These are phyloP conservation scores for Neopestalotiopsis sp. DNA, from an alignment of 2,329 filamentous ascomycete genomes.

Conservation along the genomic window DNA sequence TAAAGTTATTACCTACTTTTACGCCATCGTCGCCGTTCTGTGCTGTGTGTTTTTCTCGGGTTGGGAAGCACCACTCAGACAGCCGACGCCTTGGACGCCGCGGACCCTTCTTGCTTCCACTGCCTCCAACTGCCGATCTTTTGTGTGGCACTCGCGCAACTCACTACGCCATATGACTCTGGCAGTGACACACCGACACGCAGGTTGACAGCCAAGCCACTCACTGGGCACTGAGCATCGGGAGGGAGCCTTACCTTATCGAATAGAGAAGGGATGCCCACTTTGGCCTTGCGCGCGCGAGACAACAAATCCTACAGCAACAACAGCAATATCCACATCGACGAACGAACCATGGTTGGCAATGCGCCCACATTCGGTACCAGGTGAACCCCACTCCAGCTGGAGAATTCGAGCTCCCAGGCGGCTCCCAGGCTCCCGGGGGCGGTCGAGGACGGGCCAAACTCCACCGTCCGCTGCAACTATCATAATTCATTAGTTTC, in stretches of 20 bases:
- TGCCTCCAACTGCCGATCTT: not conserved
- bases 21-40: not conserved
- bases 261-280: not conserved
- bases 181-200: too few relatives aligned
- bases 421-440: not conserved
- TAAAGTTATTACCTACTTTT: not conserved
- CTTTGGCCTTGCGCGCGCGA: not conserved
- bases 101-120: not conserved
- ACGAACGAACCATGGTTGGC: constrained; percentile 1
- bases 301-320: constrained; percentile 4
- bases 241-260: too few relatives aligned
- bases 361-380: not conserved
- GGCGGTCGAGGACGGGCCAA: not conserved
- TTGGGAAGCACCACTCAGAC: not conserved
- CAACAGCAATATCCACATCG: not conserved
- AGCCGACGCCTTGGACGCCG: not conserved
- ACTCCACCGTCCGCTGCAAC: not conserved
- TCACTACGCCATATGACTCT: too few relatives aligned
- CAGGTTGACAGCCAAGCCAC: too few relatives aligned
- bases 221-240: too few relatives aligned
- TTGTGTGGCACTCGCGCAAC: not conserved
- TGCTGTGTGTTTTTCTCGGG: not conserved
- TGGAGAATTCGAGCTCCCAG: not conserved
- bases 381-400: not conserved
- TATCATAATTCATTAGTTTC: constrained; percentile 4